Evolutionary conservation across 352 stramenopile species (phyloP).

Genomic region (Phytophthora pistaciae): DNA sequence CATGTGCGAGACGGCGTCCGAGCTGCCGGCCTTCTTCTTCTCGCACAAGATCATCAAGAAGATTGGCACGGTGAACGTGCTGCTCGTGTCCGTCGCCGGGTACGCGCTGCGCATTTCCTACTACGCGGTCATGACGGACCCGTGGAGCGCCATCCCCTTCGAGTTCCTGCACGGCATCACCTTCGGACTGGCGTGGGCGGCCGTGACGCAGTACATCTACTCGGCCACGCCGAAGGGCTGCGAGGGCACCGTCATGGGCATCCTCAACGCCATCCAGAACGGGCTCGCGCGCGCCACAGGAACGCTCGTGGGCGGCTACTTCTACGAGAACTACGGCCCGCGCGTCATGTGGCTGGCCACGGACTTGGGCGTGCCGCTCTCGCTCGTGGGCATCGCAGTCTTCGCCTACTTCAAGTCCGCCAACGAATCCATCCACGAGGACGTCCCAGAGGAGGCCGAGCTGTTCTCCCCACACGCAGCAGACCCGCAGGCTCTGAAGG

Average conservation of each 20-base stretch:
- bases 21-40: conserved; percentile 81
- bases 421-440: conserved; percentile 44
- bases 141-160: conserved; percentile 77
- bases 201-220: conserved; percentile 78
- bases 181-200: conserved; percentile 71
- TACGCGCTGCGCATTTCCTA: conserved; percentile 72
- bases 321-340: conserved; percentile 73
- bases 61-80: conserved; percentile 69
- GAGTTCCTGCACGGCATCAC: conserved; percentile 79
- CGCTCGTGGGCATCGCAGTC: conserved; percentile 55
- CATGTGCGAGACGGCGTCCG: conserved; percentile 59
- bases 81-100: conserved; percentile 50
- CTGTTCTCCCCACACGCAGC: conserved; percentile 29
- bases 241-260: conserved; percentile 75
- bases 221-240: conserved; percentile 54
- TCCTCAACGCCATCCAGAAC: conserved; percentile 78
- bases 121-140: conserved; percentile 67
- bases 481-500: conserved; percentile 21
- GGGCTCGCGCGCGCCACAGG: conserved; percentile 62
- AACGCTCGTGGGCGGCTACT: conserved; percentile 73
- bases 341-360: conserved; percentile 69
- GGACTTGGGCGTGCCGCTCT: conserved; percentile 69
- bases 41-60: conserved; percentile 65
- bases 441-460: conserved; percentile 30
- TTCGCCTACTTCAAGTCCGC: conserved; percentile 69